phyloP scores from a whole-genome alignment of 768 basidiomycete species.

The Calocybe cyanea region DNA sequence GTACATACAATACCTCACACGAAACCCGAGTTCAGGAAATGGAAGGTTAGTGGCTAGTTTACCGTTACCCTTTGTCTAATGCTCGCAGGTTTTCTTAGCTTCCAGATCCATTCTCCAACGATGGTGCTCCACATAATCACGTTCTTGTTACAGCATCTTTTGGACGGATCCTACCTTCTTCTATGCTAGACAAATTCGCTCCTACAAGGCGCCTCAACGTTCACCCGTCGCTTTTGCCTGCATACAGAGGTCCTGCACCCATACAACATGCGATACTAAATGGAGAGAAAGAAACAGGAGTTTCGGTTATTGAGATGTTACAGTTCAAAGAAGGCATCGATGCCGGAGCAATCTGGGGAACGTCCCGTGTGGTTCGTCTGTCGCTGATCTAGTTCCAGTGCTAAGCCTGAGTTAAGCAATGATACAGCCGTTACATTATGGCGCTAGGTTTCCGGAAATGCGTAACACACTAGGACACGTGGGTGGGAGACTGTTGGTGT shows the following conservation, averaged over 20 bases:
- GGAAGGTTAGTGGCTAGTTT: slow-evolving; percentile 50
- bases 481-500: slow-evolving; percentile 71
- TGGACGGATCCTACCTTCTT: slow-evolving; percentile 73
- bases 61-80: too few relatives aligned
- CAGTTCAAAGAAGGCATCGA: slow-evolving; percentile 71
- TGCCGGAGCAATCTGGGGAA: slow-evolving; percentile 68
- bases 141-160: slow-evolving; percentile 88
- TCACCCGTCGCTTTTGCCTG: slow-evolving; percentile 84
- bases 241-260: slow-evolving; percentile 87
- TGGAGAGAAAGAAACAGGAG: slow-evolving; percentile 66
- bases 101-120: slow-evolving; percentile 33
- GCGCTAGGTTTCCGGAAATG: slow-evolving; percentile 50
- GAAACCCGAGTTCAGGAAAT: slow-evolving; percentile 57
- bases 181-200: slow-evolving; percentile 60
- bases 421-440: slow-evolving; percentile 47
- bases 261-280: slow-evolving; percentile 80
- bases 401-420: not conserved
- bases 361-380: slow-evolving; percentile 46
- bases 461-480: slow-evolving; percentile 53
- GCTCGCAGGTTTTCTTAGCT: slow-evolving; percentile 25
- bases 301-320: slow-evolving; percentile 77
- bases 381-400: not conserved
- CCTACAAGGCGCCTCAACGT: slow-evolving; percentile 69
- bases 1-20: slow-evolving; percentile 59
- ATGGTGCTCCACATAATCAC: slow-evolving; percentile 32